These are phyloP conservation scores for Coemansia sp. DNA, from an alignment of 192 early-diverging fungal genomes.

Conservation along the genomic window DNA sequence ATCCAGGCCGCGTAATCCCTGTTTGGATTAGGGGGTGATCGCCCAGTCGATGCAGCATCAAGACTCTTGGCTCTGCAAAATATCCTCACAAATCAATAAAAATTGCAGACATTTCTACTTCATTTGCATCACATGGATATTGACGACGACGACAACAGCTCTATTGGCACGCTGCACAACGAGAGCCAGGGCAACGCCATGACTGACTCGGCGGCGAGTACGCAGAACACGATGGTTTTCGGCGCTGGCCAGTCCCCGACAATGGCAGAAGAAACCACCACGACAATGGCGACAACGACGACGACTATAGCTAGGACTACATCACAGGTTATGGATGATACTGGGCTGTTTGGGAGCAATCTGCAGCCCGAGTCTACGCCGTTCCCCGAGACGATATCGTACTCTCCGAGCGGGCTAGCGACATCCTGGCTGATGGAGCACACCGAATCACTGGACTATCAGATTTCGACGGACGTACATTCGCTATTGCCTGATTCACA, in stretches of 20 bases:
- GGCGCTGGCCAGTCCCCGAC: neutral
- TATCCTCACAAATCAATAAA: no score
- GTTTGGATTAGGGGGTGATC: neutral
- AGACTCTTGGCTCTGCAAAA: no score
- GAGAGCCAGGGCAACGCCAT: neutral
- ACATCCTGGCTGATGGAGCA: conserved; percentile 12
- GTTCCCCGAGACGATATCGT: neutral
- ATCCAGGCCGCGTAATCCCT: no score
- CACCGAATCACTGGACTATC: neutral
- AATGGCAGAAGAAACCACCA: neutral
- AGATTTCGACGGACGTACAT: conserved; percentile 8
- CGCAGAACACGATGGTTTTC: neutral
- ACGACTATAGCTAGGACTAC: neutral
- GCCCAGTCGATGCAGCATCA: no score
- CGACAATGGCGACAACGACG: neutral
- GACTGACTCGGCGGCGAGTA: neutral
- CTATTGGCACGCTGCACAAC: neutral
- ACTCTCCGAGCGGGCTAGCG: conserved; percentile 35
- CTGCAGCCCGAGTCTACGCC: neutral
- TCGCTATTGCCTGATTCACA: conserved; percentile 21
- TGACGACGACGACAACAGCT: neutral
- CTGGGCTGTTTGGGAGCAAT: neutral
- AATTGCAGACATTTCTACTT: neutral
- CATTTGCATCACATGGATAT: neutral
- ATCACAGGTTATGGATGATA: neutral